Evolutionary conservation across 2,329 filamentous ascomycete genomes (phyloP).

Genomic region (Aspergillus ustus): DNA sequence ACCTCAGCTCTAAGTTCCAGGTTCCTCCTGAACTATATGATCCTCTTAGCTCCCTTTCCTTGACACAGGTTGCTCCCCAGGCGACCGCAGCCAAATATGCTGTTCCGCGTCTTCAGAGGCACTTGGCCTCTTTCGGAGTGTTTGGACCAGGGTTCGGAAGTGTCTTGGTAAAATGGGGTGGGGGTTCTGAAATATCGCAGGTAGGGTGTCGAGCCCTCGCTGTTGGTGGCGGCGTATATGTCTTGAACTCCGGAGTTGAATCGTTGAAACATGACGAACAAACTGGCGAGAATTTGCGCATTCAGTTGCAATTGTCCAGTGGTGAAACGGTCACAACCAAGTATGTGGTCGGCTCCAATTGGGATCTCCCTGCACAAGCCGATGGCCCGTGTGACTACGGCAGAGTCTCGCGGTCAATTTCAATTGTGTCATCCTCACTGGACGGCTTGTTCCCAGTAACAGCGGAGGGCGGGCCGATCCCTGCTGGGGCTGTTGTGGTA

Average conservation of each 20-base stretch:
- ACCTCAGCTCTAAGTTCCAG: slow-evolving; percentile 61
- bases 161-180: slow-evolving; percentile 91
- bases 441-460: slow-evolving; percentile 69
- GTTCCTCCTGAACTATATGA: slow-evolving; percentile 71
- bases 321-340: slow-evolving; percentile 44
- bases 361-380: slow-evolving; percentile 39
- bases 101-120: slow-evolving; percentile 73
- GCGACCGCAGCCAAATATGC: slow-evolving; percentile 69
- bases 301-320: slow-evolving; percentile 40
- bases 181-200: slow-evolving; percentile 84
- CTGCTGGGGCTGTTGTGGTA: slow-evolving; percentile 65
- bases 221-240: slow-evolving; percentile 89
- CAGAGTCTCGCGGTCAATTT: slow-evolving; percentile 65
- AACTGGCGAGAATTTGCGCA: slow-evolving; percentile 24
- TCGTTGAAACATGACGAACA: slow-evolving; percentile 26
- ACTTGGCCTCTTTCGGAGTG: slow-evolving; percentile 82
- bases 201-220: slow-evolving; percentile 88
- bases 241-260: slow-evolving; percentile 73
- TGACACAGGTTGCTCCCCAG: slow-evolving; percentile 65
- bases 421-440: slow-evolving; percentile 71
- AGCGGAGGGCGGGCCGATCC: slow-evolving; percentile 74
- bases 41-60: slow-evolving; percentile 70
- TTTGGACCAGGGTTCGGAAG: slow-evolving; percentile 90
- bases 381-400: slow-evolving; percentile 31
- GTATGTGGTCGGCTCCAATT: slow-evolving; percentile 42